These are phyloP conservation scores for Myxozyma geophila DNA, from an alignment of 805 yeast species.

Conservation along the genomic window DNA sequence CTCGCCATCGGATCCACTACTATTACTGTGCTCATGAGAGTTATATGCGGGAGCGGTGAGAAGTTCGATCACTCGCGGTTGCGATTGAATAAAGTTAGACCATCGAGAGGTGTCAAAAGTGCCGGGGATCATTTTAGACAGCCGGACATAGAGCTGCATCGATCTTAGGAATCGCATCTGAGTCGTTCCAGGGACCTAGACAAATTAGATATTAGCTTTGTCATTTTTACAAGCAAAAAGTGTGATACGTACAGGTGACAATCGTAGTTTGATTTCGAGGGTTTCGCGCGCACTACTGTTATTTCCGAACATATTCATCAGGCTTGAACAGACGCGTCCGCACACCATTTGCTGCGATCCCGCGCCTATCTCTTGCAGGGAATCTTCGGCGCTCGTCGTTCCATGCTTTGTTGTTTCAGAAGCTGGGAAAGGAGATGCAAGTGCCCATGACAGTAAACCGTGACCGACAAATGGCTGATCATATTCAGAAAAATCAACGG, in stretches of 20 bases:
- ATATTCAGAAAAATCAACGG: slow-evolving; percentile 48
- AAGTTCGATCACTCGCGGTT: slow-evolving; percentile 26
- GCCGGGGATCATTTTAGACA: slow-evolving; percentile 31
- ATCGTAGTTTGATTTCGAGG: slow-evolving; percentile 41
- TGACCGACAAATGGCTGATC: slow-evolving; percentile 49
- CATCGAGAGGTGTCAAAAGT: slow-evolving; percentile 34
- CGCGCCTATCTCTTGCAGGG: slow-evolving; percentile 8
- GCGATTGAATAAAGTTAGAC: slow-evolving; percentile 31
- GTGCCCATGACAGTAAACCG: slow-evolving; percentile 45
- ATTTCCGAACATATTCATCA: slow-evolving; percentile 38
- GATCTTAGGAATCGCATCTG: slow-evolving; percentile 29
- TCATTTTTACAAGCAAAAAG: background rate
- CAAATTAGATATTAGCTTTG: background rate
- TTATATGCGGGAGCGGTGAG: slow-evolving; percentile 29
- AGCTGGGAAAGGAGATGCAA: slow-evolving; percentile 17
- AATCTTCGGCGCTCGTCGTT: slow-evolving; percentile 7
- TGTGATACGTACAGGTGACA: slow-evolving; percentile 37
- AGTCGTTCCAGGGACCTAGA: slow-evolving; percentile 31
- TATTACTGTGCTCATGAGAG: background rate
- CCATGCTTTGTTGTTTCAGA: background rate
- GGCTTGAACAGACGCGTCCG: slow-evolving; percentile 40
- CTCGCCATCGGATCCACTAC: background rate
- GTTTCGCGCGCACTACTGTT: slow-evolving; percentile 38
- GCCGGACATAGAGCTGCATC: slow-evolving; percentile 31
- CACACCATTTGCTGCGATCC: slow-evolving; percentile 27